These are phyloP conservation scores for Hibiscus mutabilis DNA, from an alignment of 345 rosid genomes.

Conservation along the genomic window DNA sequence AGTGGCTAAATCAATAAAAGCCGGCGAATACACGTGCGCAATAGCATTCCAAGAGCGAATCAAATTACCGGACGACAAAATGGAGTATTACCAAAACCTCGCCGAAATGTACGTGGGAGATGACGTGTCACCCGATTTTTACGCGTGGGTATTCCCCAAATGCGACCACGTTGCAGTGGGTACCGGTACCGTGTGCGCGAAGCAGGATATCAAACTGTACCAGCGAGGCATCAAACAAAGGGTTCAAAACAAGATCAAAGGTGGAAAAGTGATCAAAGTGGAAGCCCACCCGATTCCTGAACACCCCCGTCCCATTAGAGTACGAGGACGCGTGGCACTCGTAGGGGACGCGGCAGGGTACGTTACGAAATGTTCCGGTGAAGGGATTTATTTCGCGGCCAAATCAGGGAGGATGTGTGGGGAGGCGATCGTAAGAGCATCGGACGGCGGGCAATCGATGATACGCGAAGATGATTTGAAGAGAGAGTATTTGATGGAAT, in stretches of 20 bases:
- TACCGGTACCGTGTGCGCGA: conserved; percentile 45
- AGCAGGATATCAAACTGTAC: conserved; percentile 32
- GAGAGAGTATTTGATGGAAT: conserved; percentile 50
- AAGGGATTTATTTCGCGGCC: conserved; percentile 69
- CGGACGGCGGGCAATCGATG: conserved; percentile 42
- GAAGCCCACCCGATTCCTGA: conserved; percentile 79
- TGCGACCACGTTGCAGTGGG: conserved; percentile 82
- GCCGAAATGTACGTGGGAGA: conserved; percentile 67
- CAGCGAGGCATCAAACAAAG: conserved; percentile 45
- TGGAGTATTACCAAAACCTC: conserved; percentile 52
- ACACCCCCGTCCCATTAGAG: conserved; percentile 50
- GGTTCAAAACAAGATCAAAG: conserved; percentile 37
- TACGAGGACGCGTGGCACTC: conserved; percentile 48
- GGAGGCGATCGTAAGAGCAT: conserved; percentile 54
- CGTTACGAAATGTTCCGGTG: conserved; percentile 59
- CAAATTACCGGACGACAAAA: conserved; percentile 49
- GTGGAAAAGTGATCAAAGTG: conserved; percentile 54
- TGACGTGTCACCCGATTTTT: conserved; percentile 74
- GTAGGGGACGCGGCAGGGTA: conserved; percentile 74
- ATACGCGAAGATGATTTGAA: conserved; percentile 43
- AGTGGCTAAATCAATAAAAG: conserved; percentile 47
- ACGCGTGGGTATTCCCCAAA: conserved; percentile 72
- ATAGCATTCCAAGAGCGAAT: conserved; percentile 69
- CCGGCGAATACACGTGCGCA: conserved; percentile 49
- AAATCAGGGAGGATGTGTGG: conserved; percentile 63